phyloP scores from a whole-genome alignment of 208 protist genomes.

The Leptomonas seymouri region DNA sequence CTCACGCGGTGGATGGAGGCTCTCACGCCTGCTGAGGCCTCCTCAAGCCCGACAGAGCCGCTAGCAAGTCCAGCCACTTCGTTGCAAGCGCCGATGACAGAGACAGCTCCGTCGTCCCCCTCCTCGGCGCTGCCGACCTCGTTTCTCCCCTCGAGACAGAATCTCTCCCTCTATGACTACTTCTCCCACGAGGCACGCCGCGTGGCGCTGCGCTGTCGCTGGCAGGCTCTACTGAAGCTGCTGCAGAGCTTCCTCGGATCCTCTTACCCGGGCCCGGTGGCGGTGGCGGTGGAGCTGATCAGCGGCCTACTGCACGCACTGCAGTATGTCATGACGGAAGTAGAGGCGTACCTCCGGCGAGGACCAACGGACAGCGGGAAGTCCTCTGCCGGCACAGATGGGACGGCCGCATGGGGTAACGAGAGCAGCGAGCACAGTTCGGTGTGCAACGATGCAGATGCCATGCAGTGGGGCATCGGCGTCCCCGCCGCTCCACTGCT shows the following conservation, averaged over 20 bases:
- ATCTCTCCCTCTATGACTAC: slow-evolving; percentile 37
- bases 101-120: neutral
- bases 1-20: slow-evolving; percentile 39
- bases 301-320: slow-evolving; percentile 47
- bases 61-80: neutral
- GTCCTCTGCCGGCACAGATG: neutral
- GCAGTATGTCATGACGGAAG: slow-evolving; percentile 28
- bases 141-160: neutral
- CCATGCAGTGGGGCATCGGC: slow-evolving; percentile 17
- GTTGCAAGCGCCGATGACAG: too few species aligned
- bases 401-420: neutral
- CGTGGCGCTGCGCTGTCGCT: slow-evolving; percentile 47
- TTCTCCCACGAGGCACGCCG: slow-evolving; percentile 27
- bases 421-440: neutral
- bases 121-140: neutral
- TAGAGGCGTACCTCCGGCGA: slow-evolving; percentile 18
- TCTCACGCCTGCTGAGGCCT: slow-evolving; percentile 11
- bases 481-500: slow-evolving; percentile 36
- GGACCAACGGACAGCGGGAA: neutral
- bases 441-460: neutral
- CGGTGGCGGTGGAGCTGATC: slow-evolving; percentile 56
- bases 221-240: slow-evolving; percentile 40
- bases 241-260: slow-evolving; percentile 55
- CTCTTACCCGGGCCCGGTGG: slow-evolving; percentile 47
- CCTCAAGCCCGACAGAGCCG: neutral